Percentiles rank a stretch among this genome's conserved stretches.
These are phyloP conservation scores for Pseudocercospora macadamiae DNA, from an alignment of 2,329 filamentous ascomycete genomes.

Conservation along the genomic window DNA sequence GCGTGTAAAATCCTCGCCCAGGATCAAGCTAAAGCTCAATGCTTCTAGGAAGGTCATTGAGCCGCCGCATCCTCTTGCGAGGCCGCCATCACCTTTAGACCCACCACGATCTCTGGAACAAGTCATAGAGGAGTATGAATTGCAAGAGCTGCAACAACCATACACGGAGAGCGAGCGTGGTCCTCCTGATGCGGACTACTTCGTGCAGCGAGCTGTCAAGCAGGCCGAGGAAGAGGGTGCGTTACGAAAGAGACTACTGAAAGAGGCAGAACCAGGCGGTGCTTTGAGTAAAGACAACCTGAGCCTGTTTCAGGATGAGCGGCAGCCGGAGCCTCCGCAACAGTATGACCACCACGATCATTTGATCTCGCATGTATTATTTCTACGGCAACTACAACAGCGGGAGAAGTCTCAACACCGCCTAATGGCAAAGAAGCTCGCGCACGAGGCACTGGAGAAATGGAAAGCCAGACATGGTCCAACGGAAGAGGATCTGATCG, in stretches of 20 bases:
- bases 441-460: conserved; percentile 75
- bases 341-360: conserved; percentile 91
- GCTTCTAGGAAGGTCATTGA: conserved; percentile 25
- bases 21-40: conserved; percentile 35
- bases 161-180: conserved; percentile 37
- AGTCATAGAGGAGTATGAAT: conserved; percentile 37
- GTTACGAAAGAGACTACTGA: conserved; percentile 59
- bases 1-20: conserved; percentile 30
- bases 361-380: conserved; percentile 74
- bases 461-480: conserved; percentile 76
- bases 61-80: conserved; percentile 38
- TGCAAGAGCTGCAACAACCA: conserved; percentile 39
- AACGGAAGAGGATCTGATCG: conserved; percentile 77
- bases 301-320: conserved; percentile 48
- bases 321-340: conserved; percentile 69
- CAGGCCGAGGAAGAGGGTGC: conserved; percentile 34
- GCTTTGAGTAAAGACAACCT: conserved; percentile 67
- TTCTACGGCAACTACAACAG: conserved; percentile 78
- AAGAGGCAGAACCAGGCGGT: conserved; percentile 74
- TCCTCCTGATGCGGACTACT: conserved; percentile 32
- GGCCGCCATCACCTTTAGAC: conserved; percentile 29
- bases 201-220: conserved; percentile 27
- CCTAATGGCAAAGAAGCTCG: conserved; percentile 75
- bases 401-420: conserved; percentile 79
- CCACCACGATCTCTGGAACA: conserved; percentile 38